Percentiles rank a stretch among this genome's conserved stretches.
phyloP scores from a whole-genome alignment of 2,329 filamentous ascomycete species.

The Cercospora sesami region DNA sequence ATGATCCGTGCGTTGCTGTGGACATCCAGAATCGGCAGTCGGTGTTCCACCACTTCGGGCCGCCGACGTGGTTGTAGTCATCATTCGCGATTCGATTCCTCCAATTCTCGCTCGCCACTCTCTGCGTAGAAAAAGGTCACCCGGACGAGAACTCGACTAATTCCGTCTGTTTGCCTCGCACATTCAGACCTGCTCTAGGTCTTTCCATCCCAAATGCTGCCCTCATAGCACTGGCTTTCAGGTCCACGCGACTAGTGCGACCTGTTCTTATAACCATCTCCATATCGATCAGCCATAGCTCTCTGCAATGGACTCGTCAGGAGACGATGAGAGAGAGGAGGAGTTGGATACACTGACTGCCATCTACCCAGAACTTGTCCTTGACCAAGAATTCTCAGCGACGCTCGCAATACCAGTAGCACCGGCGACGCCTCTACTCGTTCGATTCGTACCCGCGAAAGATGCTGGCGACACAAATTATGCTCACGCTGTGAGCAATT shows the following conservation, averaged over 20 bases:
- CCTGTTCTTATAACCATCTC: slow-evolving; percentile 14
- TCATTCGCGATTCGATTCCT: slow-evolving; percentile 12
- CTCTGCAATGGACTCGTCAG: slow-evolving; percentile 16
- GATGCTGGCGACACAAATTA: slow-evolving; percentile 9
- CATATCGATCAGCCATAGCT: neutral
- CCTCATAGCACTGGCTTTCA: slow-evolving; percentile 31
- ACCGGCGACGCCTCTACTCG: slow-evolving; percentile 53
- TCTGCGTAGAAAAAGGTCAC: neutral
- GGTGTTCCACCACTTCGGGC: neutral
- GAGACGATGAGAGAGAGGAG: slow-evolving; percentile 57
- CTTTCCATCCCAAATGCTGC: slow-evolving; percentile 21
- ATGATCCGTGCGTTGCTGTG: neutral
- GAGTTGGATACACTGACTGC: slow-evolving; percentile 61
- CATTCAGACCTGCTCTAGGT: slow-evolving; percentile 13
- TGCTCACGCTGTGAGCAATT: slow-evolving; percentile 17
- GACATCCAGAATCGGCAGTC: slow-evolving; percentile 7
- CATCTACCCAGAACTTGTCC: slow-evolving; percentile 62
- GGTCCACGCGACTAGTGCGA: slow-evolving; percentile 25
- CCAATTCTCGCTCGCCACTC: slow-evolving; percentile 6
- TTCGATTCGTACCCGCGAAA: slow-evolving; percentile 33
- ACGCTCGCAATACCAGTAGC: slow-evolving; percentile 58
- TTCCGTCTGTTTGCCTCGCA: neutral
- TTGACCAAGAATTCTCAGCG: slow-evolving; percentile 52
- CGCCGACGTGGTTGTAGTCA: slow-evolving; percentile 12
- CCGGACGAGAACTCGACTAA: neutral